A percentile compares a stretch with the other conserved stretches of the same genome.
Conservation (phyloP, 1,139 yeast genomes). For the Zygosaccharomyces pseudobailii region DNA sequence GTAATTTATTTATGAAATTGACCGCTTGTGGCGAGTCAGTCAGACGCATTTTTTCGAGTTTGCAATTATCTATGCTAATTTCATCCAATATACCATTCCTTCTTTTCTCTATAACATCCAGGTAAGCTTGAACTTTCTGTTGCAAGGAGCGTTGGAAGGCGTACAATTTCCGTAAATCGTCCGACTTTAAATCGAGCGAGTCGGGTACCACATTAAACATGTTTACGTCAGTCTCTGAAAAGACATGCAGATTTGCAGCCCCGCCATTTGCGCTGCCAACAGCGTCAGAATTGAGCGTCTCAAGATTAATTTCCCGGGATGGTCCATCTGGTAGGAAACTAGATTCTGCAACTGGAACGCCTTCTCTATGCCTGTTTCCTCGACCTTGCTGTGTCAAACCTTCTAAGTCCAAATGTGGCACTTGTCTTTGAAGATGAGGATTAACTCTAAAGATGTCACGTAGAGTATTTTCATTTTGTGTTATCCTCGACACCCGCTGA, state of each 20-base stretch:
- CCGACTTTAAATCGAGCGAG: slow-evolving; percentile 12
- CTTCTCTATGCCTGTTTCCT: slow-evolving; percentile 1
- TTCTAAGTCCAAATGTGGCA: slow-evolving; percentile 1
- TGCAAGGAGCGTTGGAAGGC: slow-evolving; percentile 21
- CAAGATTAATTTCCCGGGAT: neutral
- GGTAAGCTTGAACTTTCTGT: slow-evolving; percentile 20
- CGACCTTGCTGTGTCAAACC: slow-evolving; percentile 2
- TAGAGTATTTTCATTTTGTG: slow-evolving; percentile 19
- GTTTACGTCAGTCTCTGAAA: slow-evolving; percentile 3
- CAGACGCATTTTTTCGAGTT: slow-evolving; percentile 15
- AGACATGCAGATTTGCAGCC: neutral
- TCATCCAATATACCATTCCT: slow-evolving; percentile 21
- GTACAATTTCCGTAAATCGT: slow-evolving; percentile 17
- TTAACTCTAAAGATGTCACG: slow-evolving; percentile 15
- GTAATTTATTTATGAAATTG: slow-evolving; percentile 23
- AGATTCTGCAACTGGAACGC: slow-evolving; percentile 1
- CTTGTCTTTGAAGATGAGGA: slow-evolving; percentile 3
- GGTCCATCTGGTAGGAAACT: neutral
- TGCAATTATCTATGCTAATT: slow-evolving; percentile 21
- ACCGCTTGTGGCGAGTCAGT: slow-evolving; percentile 18
- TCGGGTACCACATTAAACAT: slow-evolving; percentile 12
- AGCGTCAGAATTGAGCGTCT: neutral
- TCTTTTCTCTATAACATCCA: slow-evolving; percentile 22
- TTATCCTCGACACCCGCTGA: slow-evolving; percentile 18
- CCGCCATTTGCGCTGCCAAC: neutral